A percentile compares a stretch with the other conserved stretches of the same genome.
Evolutionary conservation across 306 rosid species (phyloP).

Genomic region (Cotoneaster glaucophyllus): DNA sequence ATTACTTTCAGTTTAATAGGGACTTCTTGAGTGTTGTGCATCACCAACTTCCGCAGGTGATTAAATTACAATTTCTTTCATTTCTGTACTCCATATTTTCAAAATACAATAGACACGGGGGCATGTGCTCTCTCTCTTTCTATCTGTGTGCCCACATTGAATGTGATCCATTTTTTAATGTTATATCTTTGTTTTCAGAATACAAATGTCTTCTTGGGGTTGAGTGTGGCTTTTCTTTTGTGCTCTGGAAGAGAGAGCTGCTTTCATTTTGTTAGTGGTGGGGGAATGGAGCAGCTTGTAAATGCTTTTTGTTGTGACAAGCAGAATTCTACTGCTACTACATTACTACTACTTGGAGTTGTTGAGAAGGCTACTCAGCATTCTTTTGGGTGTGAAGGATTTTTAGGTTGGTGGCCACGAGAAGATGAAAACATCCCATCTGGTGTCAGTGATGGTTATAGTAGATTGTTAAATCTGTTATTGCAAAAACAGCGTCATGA

Average conservation of each 20-base stretch:
- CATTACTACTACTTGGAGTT: constrained; percentile 75
- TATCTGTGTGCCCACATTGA: constrained; percentile 8
- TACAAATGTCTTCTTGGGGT: constrained; percentile 58
- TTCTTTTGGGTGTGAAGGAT: constrained; percentile 91
- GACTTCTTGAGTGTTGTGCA: constrained; percentile 33
- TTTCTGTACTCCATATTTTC: background rate
- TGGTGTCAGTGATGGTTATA: constrained; percentile 77
- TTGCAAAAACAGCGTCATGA: constrained; percentile 83
- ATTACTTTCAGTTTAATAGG: constrained; percentile 37
- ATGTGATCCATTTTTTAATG: background rate
- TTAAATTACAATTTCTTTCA: constrained; percentile 9
- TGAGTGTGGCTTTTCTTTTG: constrained; percentile 84
- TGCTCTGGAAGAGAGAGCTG: constrained; percentile 88
- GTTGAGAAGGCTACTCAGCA: constrained; percentile 79
- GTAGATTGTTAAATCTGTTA: constrained; percentile 66
- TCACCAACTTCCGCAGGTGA: constrained; percentile 55
- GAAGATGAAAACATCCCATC: constrained; percentile 72
- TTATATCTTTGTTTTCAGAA: constrained; percentile 49
- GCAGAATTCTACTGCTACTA: constrained; percentile 55
- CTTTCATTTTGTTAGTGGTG: constrained; percentile 75
- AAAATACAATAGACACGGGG: background rate
- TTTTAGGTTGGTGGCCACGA: constrained; percentile 98
- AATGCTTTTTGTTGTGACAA: constrained; percentile 38
- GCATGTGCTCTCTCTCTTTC: background rate
- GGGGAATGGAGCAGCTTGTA: constrained; percentile 82